Evolutionary conservation across 1,284 basidiomycete species (phyloP), one percentile per base, ranked within the genome.

Genomic region (Austroboletus niveus): DNA sequence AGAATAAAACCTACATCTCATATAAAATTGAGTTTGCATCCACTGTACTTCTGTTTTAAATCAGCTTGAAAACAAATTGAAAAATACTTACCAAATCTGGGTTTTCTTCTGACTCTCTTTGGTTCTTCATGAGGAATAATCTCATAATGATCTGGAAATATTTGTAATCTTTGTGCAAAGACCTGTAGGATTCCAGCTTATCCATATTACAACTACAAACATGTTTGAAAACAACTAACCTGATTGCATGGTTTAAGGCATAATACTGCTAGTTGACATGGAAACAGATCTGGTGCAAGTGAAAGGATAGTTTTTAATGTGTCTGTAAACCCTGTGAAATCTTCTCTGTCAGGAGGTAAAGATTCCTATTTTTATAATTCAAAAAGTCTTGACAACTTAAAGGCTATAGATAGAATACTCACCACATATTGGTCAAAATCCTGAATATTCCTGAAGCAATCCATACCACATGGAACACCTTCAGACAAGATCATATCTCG

Each of bases 391-490:
- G 22, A 24, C 22, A 24, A 24, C 22, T 24, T 24, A 24, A 5
- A 24, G 22, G 22, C 22, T 24, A 24, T 3, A 5, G 22, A 9
- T 14, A 9, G 11, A 29, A 3, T 6, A 47, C 57, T 31, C 10
- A 56, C 65, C 38, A 56, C 40, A 38, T 69, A 69, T 22, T 3
- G 42, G 2, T 58, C 60, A 41, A 57, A 55, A 44, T 53, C 64
- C 45, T 58, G 55, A 34, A 69, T 58, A 10, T 61, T 52, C 8
- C 76, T 56, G 55, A 78, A 78, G 49, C 77, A 80, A 22, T 69
- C 61, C 5, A 47, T 31, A 1, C 73, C 68, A 55, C 78, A 80
- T 14, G 74, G 65, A 2, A 55, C 45, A 0, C 65, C 51, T 10
- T 69, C 60, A 3, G 61, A 59, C 15, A 69, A 45, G 22, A 57